Base-by-base conservation (phyloP, 1,284 basidiomycete species). In the Ceratobasidium sp. region DNA sequence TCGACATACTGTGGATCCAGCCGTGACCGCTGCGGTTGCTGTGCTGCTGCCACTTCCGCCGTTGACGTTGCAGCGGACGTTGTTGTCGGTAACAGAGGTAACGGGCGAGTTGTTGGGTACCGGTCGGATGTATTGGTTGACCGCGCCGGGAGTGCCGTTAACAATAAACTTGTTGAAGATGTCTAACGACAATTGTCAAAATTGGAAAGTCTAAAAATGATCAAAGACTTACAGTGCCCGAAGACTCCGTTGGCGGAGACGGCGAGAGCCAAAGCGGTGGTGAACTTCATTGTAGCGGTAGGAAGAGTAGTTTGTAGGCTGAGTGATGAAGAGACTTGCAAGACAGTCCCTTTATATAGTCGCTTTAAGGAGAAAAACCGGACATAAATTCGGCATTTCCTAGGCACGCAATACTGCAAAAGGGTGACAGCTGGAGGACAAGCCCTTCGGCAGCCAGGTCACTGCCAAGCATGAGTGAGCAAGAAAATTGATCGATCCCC, bases 81-180 rank as follows among this genome's bases (percentile, higher is more conserved):
- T 88, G 2, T 81, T 87, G 33, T 87, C 87, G 33, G 86, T 88
- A 12, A 89, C 87, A 68, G 88, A 87, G 44, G 86, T 88, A 64
- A 89, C 88, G 13, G 88, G 88, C 80, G 87, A 88, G 84, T 89
- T 89, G 83, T 81, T 88, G 17, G 88, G 87, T 26, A 87, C 84
- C 17, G 88, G 81, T 75, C 88, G 87, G 71, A 88, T 82, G 81
- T 75, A 33, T 33, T 66, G 10, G 33, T 33, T 28, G 56, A 66
- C 73, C 13, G 84, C 85, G 40, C 80, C 85, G 81, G 88, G 87
- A 59, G 83, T 81, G 2, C 88, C 88, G 80, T 88, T 82, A 80
- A 88, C 87, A 23, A 66, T 75, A 10, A 75, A 26, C 62, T 75
- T 75, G 50, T 44, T 75, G 40, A 75, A 75, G 23, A 75, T 75